These are phyloP conservation scores for Earliella scabrosa DNA, from an alignment of 1,284 basidiomycete species.

Conservation along the genomic window DNA sequence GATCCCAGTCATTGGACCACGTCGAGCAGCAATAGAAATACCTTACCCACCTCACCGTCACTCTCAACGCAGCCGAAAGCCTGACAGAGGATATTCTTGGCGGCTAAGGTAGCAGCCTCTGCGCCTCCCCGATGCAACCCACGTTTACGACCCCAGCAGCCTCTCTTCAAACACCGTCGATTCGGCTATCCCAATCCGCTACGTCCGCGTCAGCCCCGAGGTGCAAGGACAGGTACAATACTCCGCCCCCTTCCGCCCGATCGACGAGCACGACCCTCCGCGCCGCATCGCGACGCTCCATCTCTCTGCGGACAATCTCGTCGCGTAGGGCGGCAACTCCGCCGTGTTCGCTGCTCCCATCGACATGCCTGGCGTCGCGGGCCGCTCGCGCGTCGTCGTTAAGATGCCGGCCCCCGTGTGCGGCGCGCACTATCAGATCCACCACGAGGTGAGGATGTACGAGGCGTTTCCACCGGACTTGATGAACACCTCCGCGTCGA, in stretches of 20 bases:
- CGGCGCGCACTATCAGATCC: slow-evolving; percentile 30
- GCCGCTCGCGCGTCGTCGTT: slow-evolving; percentile 35
- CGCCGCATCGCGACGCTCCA: slow-evolving; percentile 25
- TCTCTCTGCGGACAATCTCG: slow-evolving; percentile 31
- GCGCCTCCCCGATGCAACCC: slow-evolving; percentile 37
- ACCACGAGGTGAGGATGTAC: slow-evolving; percentile 47
- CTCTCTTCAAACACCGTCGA: not conserved
- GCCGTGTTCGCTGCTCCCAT: slow-evolving; percentile 35
- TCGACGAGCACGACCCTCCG: not conserved
- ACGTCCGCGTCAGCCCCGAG: slow-evolving; percentile 31
- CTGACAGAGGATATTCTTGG: slow-evolving; percentile 82
- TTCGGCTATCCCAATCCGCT: slow-evolving; percentile 12
- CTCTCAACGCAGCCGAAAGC: slow-evolving; percentile 88
- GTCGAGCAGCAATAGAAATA: slow-evolving; percentile 95
- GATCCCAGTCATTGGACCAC: slow-evolving; percentile 83
- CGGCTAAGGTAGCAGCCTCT: slow-evolving; percentile 67
- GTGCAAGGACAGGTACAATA: not conserved
- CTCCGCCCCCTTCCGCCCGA: not conserved
- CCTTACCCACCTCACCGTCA: slow-evolving; percentile 70
- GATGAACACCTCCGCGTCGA: slow-evolving; percentile 43
- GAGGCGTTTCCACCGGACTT: slow-evolving; percentile 47
- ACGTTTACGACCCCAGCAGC: slow-evolving; percentile 31
- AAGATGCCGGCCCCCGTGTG: slow-evolving; percentile 30
- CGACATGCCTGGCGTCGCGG: slow-evolving; percentile 28
- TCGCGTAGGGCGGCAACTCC: slow-evolving; percentile 39